Conservation (phyloP, 768 basidiomycete species). For the Cantharellus anzutake region DNA sequence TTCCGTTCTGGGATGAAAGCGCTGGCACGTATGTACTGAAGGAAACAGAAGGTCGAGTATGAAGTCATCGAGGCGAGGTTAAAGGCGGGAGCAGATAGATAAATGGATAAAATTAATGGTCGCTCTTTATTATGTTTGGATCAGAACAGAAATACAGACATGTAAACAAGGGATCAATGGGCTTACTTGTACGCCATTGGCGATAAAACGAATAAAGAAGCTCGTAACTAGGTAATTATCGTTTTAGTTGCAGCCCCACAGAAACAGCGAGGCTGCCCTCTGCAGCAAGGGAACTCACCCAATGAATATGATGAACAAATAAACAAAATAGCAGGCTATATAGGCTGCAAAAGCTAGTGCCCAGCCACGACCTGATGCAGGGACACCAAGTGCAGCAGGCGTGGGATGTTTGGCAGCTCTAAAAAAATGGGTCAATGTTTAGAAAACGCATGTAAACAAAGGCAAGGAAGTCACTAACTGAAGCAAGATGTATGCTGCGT, state of each 20-base stretch:
- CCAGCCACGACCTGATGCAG: conserved; percentile 64
- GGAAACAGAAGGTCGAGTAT: conserved; percentile 68
- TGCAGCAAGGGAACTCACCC: conserved; percentile 33
- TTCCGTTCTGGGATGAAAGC: conserved; percentile 18
- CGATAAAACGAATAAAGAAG: conserved; percentile 12
- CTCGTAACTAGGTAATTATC: conserved; percentile 26
- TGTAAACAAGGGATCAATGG: background rate
- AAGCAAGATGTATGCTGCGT: conserved; percentile 63
- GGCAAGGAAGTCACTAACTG: conserved; percentile 37
- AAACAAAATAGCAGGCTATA: conserved; percentile 27
- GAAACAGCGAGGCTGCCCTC: conserved; percentile 14
- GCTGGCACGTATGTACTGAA: conserved; percentile 55
- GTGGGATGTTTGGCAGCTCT: conserved; percentile 64
- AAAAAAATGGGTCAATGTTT: background rate
- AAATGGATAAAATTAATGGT: conserved; percentile 65
- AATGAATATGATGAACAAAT: conserved; percentile 1
- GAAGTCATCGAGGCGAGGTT: conserved; percentile 59
- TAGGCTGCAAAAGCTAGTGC: conserved; percentile 67
- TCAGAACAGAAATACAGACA: background rate
- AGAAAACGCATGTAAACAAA: background rate
- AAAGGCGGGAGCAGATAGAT: conserved; percentile 62
- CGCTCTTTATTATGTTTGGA: conserved; percentile 33
- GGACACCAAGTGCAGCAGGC: conserved; percentile 44
- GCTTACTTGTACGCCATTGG: conserved; percentile 19
- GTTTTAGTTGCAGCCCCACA: background rate